Evolutionary conservation across 202 grass and related monocot genomes (phyloP).

Genomic region (Setaria italica): DNA sequence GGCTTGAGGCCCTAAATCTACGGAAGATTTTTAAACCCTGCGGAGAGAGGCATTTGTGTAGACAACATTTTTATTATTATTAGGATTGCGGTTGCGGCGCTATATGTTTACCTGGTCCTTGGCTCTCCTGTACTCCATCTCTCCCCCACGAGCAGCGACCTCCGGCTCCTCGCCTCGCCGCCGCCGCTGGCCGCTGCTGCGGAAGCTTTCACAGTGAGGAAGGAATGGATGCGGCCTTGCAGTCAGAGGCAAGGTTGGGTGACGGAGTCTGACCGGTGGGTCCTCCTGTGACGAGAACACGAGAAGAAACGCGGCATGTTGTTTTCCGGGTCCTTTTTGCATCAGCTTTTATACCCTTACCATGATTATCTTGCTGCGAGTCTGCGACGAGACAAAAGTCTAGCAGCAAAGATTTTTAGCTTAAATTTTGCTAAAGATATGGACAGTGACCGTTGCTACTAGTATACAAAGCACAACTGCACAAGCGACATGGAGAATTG

Average conservation of each 20-base stretch:
- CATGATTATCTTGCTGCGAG: too few relatives aligned
- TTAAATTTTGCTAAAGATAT: too few relatives aligned
- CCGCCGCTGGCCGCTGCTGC: too few relatives aligned
- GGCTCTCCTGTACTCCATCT: neutral
- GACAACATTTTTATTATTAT: neutral
- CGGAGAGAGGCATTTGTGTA: neutral
- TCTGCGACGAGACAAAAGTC: too few relatives aligned
- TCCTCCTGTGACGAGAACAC: neutral
- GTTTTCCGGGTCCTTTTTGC: too few relatives aligned
- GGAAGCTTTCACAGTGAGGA: neutral
- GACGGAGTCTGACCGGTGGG: neutral
- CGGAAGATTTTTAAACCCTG: constrained; percentile 7
- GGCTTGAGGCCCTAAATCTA: neutral
- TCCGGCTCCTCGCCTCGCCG: neutral
- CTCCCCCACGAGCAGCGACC: neutral
- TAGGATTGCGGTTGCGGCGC: neutral
- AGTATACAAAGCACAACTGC: too few relatives aligned
- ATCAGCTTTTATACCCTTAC: too few relatives aligned
- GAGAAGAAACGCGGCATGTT: too few relatives aligned
- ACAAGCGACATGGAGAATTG: neutral
- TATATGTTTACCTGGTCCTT: neutral
- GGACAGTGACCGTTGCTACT: too few relatives aligned
- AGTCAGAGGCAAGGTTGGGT: too few relatives aligned
- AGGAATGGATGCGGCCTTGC: neutral
- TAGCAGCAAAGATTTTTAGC: too few relatives aligned